Percentiles rank a stretch among this genome's conserved stretches.
These are phyloP conservation scores for Neonectria faginata DNA, from an alignment of 2,329 filamentous ascomycete species.

Conservation along the genomic window DNA sequence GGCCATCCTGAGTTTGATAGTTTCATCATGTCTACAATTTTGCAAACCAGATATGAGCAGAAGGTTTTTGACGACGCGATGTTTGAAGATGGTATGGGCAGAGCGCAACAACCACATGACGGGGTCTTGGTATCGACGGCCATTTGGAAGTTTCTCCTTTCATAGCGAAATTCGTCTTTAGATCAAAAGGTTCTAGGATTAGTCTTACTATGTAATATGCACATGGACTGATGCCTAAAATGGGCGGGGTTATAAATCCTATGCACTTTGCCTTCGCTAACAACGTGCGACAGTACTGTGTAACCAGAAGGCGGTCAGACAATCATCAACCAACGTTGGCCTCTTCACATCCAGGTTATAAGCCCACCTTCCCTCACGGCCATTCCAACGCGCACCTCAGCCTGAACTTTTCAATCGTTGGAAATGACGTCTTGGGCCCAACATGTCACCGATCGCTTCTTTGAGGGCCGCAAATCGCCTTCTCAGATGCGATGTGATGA, in stretches of 20 bases:
- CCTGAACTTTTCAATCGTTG: conserved; percentile 1
- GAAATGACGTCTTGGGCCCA: conserved; percentile 32
- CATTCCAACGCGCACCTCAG: no score
- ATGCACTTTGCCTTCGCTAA: no score
- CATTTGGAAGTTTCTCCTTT: conserved; percentile 45
- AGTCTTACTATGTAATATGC: background rate
- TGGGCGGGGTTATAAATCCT: no score
- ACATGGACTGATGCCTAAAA: no score
- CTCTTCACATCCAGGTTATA: no score
- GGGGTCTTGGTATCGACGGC: conserved; percentile 43
- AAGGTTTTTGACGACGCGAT: conserved; percentile 44
- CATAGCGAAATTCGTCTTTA: background rate
- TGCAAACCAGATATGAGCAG: conserved; percentile 44
- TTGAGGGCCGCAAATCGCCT: conserved; percentile 38
- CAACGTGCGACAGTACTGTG: no score
- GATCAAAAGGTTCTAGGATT: background rate
- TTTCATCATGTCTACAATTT: conserved; percentile 51
- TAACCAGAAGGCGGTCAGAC: no score
- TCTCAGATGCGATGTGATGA: conserved; percentile 30
- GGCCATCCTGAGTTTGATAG: conserved; percentile 58
- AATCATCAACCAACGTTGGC: no score
- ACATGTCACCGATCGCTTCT: no score
- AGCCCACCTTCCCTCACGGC: no score
- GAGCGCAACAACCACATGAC: conserved; percentile 45
- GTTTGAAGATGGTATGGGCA: conserved; percentile 44